These are phyloP conservation scores for Arctium lappa DNA, from an alignment of 129 eudicot species.

Conservation along the genomic window DNA sequence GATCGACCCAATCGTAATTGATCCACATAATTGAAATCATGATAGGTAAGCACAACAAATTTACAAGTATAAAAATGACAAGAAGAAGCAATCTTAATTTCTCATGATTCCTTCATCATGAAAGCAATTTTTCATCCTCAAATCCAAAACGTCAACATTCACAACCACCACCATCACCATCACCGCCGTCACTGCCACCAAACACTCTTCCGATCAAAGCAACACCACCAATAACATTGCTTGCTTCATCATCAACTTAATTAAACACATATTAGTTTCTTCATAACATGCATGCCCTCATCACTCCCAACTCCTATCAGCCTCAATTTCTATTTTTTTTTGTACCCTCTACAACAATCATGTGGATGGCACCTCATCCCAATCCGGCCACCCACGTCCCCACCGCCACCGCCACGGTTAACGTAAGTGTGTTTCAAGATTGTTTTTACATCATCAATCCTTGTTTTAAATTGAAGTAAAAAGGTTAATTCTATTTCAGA, in stretches of 20 bases:
- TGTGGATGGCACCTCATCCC: constrained; percentile 29
- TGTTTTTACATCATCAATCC: neutral
- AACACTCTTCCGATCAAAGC: constrained; percentile 37
- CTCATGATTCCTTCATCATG: constrained; percentile 25
- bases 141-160: constrained; percentile 37
- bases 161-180: constrained; percentile 22
- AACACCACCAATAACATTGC: constrained; percentile 34
- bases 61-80: constrained; percentile 1
- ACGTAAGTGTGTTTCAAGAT: constrained; percentile 8
- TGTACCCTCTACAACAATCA: neutral
- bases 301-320: neutral
- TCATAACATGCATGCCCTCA: neutral
- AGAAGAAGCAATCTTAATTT: constrained; percentile 23
- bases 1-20: neutral
- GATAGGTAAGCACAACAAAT: neutral
- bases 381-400: neutral
- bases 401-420: neutral
- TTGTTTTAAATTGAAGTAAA: neutral
- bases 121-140: constrained; percentile 34
- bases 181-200: constrained; percentile 12
- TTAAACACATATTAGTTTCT: constrained; percentile 2
- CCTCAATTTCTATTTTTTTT: neutral
- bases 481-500: constrained; percentile 1
- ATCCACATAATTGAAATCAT: neutral
- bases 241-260: constrained; percentile 30